phyloP scores from a whole-genome alignment of 2,329 filamentous ascomycete species.

The Escovopsis sp. region DNA sequence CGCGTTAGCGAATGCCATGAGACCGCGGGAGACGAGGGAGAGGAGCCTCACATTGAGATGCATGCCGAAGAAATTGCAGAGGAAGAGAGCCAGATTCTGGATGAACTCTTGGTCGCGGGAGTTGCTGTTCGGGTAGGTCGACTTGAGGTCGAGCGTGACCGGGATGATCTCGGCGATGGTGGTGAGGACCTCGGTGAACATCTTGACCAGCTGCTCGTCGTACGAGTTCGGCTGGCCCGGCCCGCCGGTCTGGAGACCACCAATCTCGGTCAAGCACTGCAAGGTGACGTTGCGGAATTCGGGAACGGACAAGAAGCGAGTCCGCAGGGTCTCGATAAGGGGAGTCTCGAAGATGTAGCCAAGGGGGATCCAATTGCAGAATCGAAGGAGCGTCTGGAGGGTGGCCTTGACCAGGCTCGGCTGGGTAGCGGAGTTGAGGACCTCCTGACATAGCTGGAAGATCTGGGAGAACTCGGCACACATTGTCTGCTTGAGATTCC shows the following conservation, averaged over 20 bases:
- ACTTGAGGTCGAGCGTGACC: constrained; percentile 75
- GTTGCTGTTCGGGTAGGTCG: constrained; percentile 83
- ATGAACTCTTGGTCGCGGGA: constrained; percentile 93
- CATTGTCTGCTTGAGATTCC: constrained; percentile 96
- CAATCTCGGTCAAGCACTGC: constrained; percentile 95
- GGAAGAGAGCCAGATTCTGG: constrained; percentile 87
- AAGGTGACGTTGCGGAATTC: constrained; percentile 95
- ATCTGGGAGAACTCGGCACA: constrained; percentile 97
- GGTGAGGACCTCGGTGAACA: constrained; percentile 95
- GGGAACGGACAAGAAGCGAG: constrained; percentile 79
- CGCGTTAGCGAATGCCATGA: not conserved
- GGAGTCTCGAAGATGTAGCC: constrained; percentile 98
- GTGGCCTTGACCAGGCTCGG: constrained; percentile 89
- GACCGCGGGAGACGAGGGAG: not conserved
- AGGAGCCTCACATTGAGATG: constrained; percentile 55
- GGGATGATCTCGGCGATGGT: constrained; percentile 87
- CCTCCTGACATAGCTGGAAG: constrained; percentile 93
- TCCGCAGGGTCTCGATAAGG: constrained; percentile 86
- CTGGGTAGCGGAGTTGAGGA: constrained; percentile 79
- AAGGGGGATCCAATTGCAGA: constrained; percentile 97
- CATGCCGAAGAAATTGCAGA: constrained; percentile 93
- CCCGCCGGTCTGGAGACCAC: constrained; percentile 71
- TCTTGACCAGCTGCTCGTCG: constrained; percentile 88
- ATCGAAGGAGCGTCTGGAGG: constrained; percentile 84
- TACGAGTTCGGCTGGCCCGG: constrained; percentile 57